Base-by-base conservation (phyloP, 345 rosid species). In the Murraya paniculata region DNA sequence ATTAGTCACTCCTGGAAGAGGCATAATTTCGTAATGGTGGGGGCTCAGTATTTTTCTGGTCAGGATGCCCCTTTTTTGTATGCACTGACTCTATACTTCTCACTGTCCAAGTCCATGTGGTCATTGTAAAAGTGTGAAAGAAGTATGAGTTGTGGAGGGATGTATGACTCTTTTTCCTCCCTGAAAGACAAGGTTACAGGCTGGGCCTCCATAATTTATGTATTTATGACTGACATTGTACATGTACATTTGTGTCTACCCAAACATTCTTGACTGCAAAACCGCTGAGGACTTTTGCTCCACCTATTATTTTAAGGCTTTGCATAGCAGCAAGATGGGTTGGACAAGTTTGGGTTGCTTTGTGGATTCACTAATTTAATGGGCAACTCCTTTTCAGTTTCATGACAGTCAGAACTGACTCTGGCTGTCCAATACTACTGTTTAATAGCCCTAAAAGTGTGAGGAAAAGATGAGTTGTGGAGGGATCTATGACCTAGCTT, bases 231-330 rank as follows among this genome's bases (percentile, higher is more conserved):
- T 21, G 19, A 14, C 13, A n/a, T 39, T 74, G 21, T 28, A 22
- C 57, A 16, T 36, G 6, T 36, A 9, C 5, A 31, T 24, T 16
- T 57, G n/a, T 72, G 41, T 22, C 7, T 33, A 45, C n/a, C 22
- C 39, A 22, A 13, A 4, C n/a, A 28, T 73, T 59, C 22, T 28
- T 48, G 58, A 19, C 65, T 45, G 39, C 10, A n/a, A 36, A 56
- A 35, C 31, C 4, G 14, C 22, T 38, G 31, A 57, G 25, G 13
- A 18, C 21, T 36, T 10, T 22, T 77, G 31, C 39, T 30, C 36
- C 27, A 27, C 65, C 61, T 60, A 56, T 71, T 59, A 69, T 69
- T 70, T 11, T 57, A 55, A 91, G 93, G 91, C 90, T 72, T 64
- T 33, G 24, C 90, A 4, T 53, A 5, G 22, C 57, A 18, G 6